A percentile compares a stretch with the other conserved stretches of the same genome.
These are phyloP conservation scores for Dendrobium huoshanense DNA, from an alignment of 106 monocot species.

Conservation along the genomic window DNA sequence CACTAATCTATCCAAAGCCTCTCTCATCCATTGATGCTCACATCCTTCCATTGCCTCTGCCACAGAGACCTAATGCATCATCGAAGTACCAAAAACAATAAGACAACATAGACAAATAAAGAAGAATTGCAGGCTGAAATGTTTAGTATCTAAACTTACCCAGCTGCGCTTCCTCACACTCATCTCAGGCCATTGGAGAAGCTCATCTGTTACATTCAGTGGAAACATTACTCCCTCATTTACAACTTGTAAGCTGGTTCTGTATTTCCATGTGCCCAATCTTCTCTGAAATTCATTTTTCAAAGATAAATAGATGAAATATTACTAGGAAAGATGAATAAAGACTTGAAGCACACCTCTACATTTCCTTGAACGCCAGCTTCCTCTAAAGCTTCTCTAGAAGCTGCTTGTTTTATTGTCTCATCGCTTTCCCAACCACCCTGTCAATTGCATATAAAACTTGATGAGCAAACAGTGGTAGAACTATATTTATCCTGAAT, in stretches of 20 bases:
- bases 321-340: neutral
- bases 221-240: conserved; percentile 76
- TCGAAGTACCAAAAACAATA: neutral
- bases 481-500: neutral
- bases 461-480: too few species aligned
- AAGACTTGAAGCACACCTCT: conserved; percentile 7
- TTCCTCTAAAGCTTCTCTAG: conserved; percentile 79
- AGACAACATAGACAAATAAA: neutral
- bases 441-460: conserved; percentile 17
- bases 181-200: conserved; percentile 71
- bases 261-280: conserved; percentile 67
- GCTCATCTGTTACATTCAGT: conserved; percentile 60
- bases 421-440: conserved; percentile 91
- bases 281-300: conserved; percentile 12
- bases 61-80: conserved; percentile 30
- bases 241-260: conserved; percentile 31
- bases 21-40: conserved; percentile 55
- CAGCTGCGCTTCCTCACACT: conserved; percentile 44
- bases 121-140: neutral
- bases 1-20: conserved; percentile 51
- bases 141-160: conserved; percentile 26
- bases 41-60: conserved; percentile 42
- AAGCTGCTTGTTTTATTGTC: conserved; percentile 49
- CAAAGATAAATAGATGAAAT: neutral
- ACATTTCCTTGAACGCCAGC: conserved; percentile 62